phyloP scores from a whole-genome alignment of 108 stramenopile species.

The Cyclotella kingstonii region DNA sequence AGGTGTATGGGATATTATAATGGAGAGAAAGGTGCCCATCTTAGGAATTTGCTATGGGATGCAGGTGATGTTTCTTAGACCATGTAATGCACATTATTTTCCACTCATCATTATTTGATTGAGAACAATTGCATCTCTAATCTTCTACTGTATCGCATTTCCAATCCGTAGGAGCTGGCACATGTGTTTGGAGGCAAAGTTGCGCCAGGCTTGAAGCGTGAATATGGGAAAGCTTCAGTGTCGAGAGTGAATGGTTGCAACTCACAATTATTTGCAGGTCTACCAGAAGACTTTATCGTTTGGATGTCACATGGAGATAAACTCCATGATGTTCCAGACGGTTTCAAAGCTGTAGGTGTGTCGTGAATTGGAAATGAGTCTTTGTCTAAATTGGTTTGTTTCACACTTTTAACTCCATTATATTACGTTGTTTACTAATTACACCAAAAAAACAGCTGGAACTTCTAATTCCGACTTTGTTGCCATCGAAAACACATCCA shows the following conservation, averaged over 20 bases:
- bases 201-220: constrained; percentile 85
- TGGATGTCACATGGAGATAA: constrained; percentile 99
- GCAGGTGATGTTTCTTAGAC: constrained; percentile 43
- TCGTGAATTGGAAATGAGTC: background rate
- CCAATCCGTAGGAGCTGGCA: constrained; percentile 73
- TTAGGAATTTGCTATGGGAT: constrained; percentile 98
- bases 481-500: constrained; percentile 83
- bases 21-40: constrained; percentile 84
- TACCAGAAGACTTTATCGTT: constrained; percentile 85
- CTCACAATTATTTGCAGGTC: constrained; percentile 70
- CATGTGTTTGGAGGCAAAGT: constrained; percentile 92
- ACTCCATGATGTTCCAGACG: constrained; percentile 80
- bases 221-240: constrained; percentile 95
- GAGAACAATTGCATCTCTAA: background rate
- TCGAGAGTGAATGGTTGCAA: constrained; percentile 62
- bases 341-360: constrained; percentile 87
- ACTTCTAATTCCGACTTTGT: constrained; percentile 93
- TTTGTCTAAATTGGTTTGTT: background rate
- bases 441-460: too few species aligned
- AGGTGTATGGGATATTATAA: constrained; percentile 92
- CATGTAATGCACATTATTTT: background rate
- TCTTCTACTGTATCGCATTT: too few species aligned
- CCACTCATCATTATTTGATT: constrained; percentile 1
- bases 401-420: too few species aligned
- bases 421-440: too few species aligned